Conservation (phyloP, 75 land plant genomes). For the Picea glauca region DNA sequence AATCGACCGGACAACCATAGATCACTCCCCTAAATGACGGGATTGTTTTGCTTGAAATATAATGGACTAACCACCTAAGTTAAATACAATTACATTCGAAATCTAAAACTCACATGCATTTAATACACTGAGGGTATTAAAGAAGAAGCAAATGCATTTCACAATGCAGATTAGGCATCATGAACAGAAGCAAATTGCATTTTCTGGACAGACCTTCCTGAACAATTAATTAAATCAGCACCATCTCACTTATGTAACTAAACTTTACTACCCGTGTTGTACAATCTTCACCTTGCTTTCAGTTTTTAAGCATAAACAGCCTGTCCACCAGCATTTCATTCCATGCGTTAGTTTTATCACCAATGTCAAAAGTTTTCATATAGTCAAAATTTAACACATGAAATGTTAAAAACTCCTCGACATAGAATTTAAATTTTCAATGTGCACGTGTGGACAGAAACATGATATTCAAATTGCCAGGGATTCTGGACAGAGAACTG, state of each 20-base stretch:
- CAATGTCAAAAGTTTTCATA: not conserved
- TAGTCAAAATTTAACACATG: not conserved
- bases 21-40: not conserved
- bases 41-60: not conserved
- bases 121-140: not conserved
- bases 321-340: slow-evolving; percentile 1
- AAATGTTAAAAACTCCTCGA: not conserved
- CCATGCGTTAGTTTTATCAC: not conserved
- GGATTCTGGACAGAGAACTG: not conserved
- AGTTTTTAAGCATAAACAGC: not conserved
- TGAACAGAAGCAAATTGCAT: not conserved
- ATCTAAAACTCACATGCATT: not conserved
- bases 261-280: not conserved
- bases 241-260: not conserved
- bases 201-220: not conserved
- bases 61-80: not conserved
- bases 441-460: not conserved
- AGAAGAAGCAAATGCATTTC: not conserved
- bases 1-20: too few relatives aligned
- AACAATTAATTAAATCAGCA: not conserved
- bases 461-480: not conserved
- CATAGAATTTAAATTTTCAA: not conserved
- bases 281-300: slow-evolving; percentile 4
- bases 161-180: not conserved
- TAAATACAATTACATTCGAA: not conserved